A percentile compares a stretch with the other conserved stretches of the same genome.
Conservation (phyloP, 345 rosid species). For the Camelina sativa region DNA sequence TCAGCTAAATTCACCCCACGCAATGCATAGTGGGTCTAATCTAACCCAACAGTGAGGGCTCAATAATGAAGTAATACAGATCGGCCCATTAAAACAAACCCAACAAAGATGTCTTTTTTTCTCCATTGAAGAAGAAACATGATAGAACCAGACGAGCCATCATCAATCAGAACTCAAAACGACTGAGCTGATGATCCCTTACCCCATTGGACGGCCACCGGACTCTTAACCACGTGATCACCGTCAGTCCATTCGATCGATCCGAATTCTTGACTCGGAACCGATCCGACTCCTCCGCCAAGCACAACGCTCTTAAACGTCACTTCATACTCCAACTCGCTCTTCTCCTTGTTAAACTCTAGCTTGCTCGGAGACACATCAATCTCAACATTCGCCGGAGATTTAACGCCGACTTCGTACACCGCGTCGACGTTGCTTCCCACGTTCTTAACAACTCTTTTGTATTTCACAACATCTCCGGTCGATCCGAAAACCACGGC, state of each 20-base stretch:
- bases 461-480: slow-evolving; percentile 51
- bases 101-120: background rate
- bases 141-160: slow-evolving; percentile 12
- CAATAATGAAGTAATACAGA: slow-evolving; percentile 8
- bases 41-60: slow-evolving; percentile 25
- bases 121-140: background rate
- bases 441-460: slow-evolving; percentile 70
- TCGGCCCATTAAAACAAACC: slow-evolving; percentile 14
- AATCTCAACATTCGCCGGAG: slow-evolving; percentile 63
- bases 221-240: slow-evolving; percentile 69
- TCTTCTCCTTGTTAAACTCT: slow-evolving; percentile 55
- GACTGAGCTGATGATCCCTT: slow-evolving; percentile 55
- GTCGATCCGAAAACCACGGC: slow-evolving; percentile 55
- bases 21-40: background rate
- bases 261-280: slow-evolving; percentile 53
- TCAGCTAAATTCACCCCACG: slow-evolving; percentile 19
- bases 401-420: slow-evolving; percentile 61
- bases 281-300: slow-evolving; percentile 42
- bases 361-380: slow-evolving; percentile 69
- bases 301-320: slow-evolving; percentile 55
- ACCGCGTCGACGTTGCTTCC: slow-evolving; percentile 60
- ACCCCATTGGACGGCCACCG: slow-evolving; percentile 66
- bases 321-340: slow-evolving; percentile 59
- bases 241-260: slow-evolving; percentile 87
- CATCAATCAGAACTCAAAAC: slow-evolving; percentile 34